Base-by-base conservation (phyloP, 2,329 filamentous ascomycete genomes). In the Dichotomopilus funicola region DNA sequence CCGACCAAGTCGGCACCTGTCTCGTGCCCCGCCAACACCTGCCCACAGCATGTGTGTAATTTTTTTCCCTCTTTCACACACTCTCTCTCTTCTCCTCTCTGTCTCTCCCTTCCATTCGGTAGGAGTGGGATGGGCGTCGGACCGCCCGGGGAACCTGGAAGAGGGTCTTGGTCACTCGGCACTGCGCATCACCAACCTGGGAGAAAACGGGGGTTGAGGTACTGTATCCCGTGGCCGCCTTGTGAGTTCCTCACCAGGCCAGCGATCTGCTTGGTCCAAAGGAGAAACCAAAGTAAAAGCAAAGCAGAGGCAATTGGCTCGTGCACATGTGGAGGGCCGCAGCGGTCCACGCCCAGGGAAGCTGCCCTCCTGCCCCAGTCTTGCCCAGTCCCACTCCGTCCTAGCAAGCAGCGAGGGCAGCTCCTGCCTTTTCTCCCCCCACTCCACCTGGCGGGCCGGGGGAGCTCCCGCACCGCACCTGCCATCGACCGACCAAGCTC, bases 1-100 rank as follows among this genome's bases (percentile, higher is more conserved):
- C 38, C 11, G 12, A 36, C 19, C 4, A 36, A 42, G 40, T 8
- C 8, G 42, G 41, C 31, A 49, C 37, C 13, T 41, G 42, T 27
- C 42, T 51, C 36, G 10, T 46, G 47, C 47, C 48, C 47, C 48
- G 43, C 49, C 49, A 40, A 49, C 36, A 34, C 46, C 27, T 37
- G 12, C 43, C 5, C 35, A 38, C 41, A 33, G 19, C 19, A 27
- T 27, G 19, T 27, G 19, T 27, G 19, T 27, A 27, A 27, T 27
- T 27, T 27, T 27, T 27, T 27, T 27, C 19, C 19, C 19, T 27
- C 19, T 27, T 3, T 27, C 19, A n/a, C n/a, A n/a, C n/a, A n/a
- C n/a, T 27, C 19, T 27, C 19, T 27, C 19, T 27, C 19, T 27
- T 3, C 19, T 27, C 19, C 19, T 27, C 19, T 27, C 19, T 27